A percentile compares a stretch with the other conserved stretches of the same genome.
These are phyloP conservation scores for Mallotus nudiflorus DNA, from an alignment of 345 rosid genomes.

Conservation along the genomic window DNA sequence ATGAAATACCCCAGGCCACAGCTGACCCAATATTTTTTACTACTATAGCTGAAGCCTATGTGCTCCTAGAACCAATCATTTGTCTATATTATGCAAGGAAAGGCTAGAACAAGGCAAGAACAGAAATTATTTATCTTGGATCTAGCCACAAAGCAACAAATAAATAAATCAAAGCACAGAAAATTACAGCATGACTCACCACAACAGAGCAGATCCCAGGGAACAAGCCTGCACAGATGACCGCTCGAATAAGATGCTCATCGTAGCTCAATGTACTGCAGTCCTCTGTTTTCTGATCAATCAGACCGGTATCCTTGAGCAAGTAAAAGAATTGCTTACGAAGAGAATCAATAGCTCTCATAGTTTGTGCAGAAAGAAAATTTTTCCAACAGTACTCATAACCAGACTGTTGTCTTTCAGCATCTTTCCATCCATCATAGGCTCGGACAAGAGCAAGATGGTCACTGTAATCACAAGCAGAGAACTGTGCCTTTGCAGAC, in stretches of 20 bases:
- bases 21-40: not conserved
- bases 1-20: not conserved
- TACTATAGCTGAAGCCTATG: not conserved
- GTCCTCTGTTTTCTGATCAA: constrained; percentile 45
- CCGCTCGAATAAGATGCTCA: constrained; percentile 71
- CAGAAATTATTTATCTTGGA: not conserved
- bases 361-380: constrained; percentile 83
- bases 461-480: constrained; percentile 72
- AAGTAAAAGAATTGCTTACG: constrained; percentile 73
- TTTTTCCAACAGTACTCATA: constrained; percentile 91
- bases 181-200: constrained; percentile 46
- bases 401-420: constrained; percentile 74
- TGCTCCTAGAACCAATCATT: constrained; percentile 1
- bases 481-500: constrained; percentile 77
- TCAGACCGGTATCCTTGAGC: constrained; percentile 79
- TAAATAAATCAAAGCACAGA: not conserved
- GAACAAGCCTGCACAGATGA: constrained; percentile 88
- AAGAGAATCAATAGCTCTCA: constrained; percentile 89
- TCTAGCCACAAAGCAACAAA: not conserved
- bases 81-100: not conserved
- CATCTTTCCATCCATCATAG: constrained; percentile 88
- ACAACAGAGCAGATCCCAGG: constrained; percentile 91
- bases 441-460: constrained; percentile 85
- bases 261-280: constrained; percentile 66
- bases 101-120: constrained; percentile 4